Evolutionary conservation across 371 early-diverging fungal genomes (phyloP), one percentile per base, ranked within the genome.

Genomic region (Circinella minor): DNA sequence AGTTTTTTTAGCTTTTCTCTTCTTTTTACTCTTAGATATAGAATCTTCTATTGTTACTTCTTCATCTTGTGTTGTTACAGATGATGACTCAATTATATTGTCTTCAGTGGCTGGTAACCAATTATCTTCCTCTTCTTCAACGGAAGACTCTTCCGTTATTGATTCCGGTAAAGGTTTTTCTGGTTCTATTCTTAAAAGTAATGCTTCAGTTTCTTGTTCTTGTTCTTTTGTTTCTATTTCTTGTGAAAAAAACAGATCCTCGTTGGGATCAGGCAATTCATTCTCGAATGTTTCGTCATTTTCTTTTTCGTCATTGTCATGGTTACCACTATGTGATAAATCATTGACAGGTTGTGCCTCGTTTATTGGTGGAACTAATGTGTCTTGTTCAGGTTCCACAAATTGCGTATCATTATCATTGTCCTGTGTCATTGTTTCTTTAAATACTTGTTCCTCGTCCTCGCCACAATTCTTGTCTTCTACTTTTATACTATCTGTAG

Each of bases 341-440:
- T 47, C 47, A 8, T 57, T 57, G 57, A 57, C 57, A 57, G 57
- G 3, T 57, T 18, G 57, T 57, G 57, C 27, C 14, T 57, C 57
- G 57, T 27, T 37, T 0, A 14, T n/a, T 1, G 57, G 57, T 57
- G 57, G 1, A 7, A 57, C 57, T 27, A 7, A 6, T 11, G 11
- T 27, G n/a, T 57, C 27, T 27, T 18, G 6, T 14, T 34, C 57
- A 18, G 20, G 57, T 57, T 57, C 27, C 57, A 57, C 57, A 57
- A 27, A n/a, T 5, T 57, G 18, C n/a, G 57, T 13, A 10, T 57
- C 57, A 34, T 14, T 34, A 34, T 57, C 5, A 27, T 57, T 27
- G 4, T 57, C 34, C 20, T 57, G 10, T 27, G 11, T 43, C 43
- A 11, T 43, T 43, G 54, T 18, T 54, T 15, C 54, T 54, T 18